Evolutionary conservation across 2,329 filamentous ascomycete species (phyloP), one percentile per base, ranked within the genome.

Genomic region (Coniochaeta sp.): DNA sequence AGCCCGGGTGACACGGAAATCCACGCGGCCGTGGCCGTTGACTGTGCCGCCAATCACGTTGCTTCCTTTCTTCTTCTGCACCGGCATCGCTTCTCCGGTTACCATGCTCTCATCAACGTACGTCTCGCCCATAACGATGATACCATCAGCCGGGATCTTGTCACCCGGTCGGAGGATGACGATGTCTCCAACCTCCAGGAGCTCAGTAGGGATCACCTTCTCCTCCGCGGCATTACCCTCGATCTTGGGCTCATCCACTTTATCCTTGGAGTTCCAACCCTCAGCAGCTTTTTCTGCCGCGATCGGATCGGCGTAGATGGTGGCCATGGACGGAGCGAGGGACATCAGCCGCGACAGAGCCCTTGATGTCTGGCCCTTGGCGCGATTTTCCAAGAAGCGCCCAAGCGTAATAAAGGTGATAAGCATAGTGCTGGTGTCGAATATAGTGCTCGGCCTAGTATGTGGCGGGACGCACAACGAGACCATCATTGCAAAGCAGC

Each of bases 91-190:
- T 76, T 99, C 95, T 65, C 95, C 95, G 6, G 95, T 99, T 56
- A 99, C 93, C 93, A 98, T 98, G 71, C 92, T 96, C 76, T 99
- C 95, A 66, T 99, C 92, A 24, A 97, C 85, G 69, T 96, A 96
- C 38, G 91, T 96, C 74, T 97, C 91, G 34, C 95, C 95, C 58
- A 89, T 86, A 60, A 91, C 91, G 58, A 99, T 84, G 9, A 86
- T 82, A 55, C 95, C 95, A 71, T 99, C 95, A 1, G 93, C 93
- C 1, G 95, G 93, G 61, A 99, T 91, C 77, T 98, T 98, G 77
- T 98, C 95, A 59, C 95, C 95, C 7, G 95, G 95, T 60, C 91
- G 89, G 59, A 99, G 83, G 63, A 98, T 87, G 61, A 98, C 93
- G 65, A 99, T 85, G 71, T 99, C 95, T 52, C 92, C 92, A 12